These are phyloP conservation scores for Botrytis byssoidea DNA, from an alignment of 2,329 filamentous ascomycete species.

Conservation along the genomic window DNA sequence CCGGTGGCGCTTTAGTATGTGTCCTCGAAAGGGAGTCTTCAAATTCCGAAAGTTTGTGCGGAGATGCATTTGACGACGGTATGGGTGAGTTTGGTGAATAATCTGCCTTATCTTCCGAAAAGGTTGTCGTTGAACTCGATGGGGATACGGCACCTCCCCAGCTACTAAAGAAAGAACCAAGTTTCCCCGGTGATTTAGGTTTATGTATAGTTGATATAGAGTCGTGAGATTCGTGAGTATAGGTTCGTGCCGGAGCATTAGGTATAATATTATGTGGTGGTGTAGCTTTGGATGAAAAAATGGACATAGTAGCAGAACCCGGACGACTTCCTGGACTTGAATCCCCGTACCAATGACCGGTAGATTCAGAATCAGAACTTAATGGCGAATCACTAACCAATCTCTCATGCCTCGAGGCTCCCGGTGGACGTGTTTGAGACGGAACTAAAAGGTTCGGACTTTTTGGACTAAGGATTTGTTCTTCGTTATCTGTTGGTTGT, in stretches of 20 bases:
- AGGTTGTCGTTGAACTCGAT: constrained; percentile 59
- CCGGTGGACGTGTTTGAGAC: constrained; percentile 25
- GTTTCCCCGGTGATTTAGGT: constrained; percentile 54
- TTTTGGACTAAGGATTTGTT: constrained; percentile 23
- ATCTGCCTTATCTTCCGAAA: constrained; percentile 50
- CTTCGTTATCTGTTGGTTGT: constrained; percentile 25
- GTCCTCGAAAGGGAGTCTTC: constrained; percentile 32
- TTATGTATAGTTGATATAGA: constrained; percentile 35
- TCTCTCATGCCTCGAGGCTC: constrained; percentile 35
- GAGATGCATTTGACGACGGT: constrained; percentile 51
- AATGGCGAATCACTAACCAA: constrained; percentile 35
- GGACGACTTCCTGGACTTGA: constrained; percentile 32
- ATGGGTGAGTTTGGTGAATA: constrained; percentile 59
- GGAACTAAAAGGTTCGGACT: constrained; percentile 33
- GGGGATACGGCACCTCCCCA: constrained; percentile 58
- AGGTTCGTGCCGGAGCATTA: constrained; percentile 29
- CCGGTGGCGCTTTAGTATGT: constrained; percentile 40
- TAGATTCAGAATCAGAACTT: constrained; percentile 34
- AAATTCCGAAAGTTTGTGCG: constrained; percentile 38
- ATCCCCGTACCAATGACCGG: constrained; percentile 35
- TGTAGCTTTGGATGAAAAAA: constrained; percentile 39
- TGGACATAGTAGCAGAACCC: constrained; percentile 38
- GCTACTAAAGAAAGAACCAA: constrained; percentile 66
- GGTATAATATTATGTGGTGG: constrained; percentile 35
- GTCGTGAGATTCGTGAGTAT: constrained; percentile 34